Base-by-base conservation (phyloP, 2,329 filamentous ascomycete species). In the Microdochium trichocladiopsis region DNA sequence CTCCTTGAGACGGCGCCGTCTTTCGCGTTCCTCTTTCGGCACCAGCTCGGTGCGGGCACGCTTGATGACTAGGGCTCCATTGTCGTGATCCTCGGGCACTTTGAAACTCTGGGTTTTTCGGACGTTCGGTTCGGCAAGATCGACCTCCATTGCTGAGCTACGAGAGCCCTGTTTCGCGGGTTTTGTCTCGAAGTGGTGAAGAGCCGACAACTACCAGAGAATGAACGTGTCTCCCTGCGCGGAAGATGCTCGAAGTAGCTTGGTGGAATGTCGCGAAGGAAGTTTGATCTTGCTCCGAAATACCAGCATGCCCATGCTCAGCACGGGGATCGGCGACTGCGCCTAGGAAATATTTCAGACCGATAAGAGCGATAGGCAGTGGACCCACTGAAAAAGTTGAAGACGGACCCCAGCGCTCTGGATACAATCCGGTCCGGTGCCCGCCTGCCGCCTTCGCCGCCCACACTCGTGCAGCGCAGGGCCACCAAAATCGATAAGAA, bases 41-140 rank as follows among this genome's bases (percentile, higher is more conserved):
- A 75, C 60, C 45, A 86, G 73, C 57, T 81, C 72, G 28, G 77
- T 77, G 52, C 78, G 71, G 47, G 74, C 63, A 53, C 72, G 69
- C 52, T 75, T 69, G 28, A 83, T 71, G 10, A 72, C 66, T 24
- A 79, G 68, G 11, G 80, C 79, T 56, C 79, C 79, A 69, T 80
- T 83, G 54, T 74, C 69, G 59, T 71, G 69, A 56, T 67, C 64
- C 51, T 66, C 65, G 49, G 41, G 6, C n/a, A 22, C 4, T 11
- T 45, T 18, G 12, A 45, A 45, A 18, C 18, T 21, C 12, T 22
- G 41, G 5, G 41, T 45, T 18, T 21, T 21, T 21, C 41, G 41
- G 16, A 45, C 41, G 41, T 18, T 45, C 14, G 41, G 41, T 23
- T 45, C 41, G 12, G 41, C 57, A 10, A 52, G 53, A 10, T 61